These are phyloP conservation scores for Luffa acutangula DNA, from an alignment of 306 rosid genomes.

Conservation along the genomic window DNA sequence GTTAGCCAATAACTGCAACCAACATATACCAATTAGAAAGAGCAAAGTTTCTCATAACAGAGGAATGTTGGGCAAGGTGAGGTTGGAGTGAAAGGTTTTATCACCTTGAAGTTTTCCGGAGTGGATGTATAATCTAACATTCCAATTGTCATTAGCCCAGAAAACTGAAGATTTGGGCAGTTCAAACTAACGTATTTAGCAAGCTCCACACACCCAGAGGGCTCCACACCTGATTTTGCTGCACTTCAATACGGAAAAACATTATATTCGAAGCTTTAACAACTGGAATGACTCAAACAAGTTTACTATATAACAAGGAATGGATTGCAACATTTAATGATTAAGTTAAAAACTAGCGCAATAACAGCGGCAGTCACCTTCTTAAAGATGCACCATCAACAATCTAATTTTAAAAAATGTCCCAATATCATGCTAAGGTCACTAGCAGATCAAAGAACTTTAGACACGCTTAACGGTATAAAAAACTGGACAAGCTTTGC, in stretches of 20 bases:
- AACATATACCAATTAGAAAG: constrained; percentile 11
- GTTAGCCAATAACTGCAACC: constrained; percentile 44
- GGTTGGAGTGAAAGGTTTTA: neutral
- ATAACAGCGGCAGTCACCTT: neutral
- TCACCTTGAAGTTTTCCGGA: constrained; percentile 89
- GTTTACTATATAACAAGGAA: neutral
- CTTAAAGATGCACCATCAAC: neutral
- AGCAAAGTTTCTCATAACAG: constrained; percentile 5
- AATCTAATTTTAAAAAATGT: neutral
- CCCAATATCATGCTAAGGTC: neutral
- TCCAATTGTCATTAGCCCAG: constrained; percentile 92
- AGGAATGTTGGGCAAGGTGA: neutral
- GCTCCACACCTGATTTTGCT: constrained; percentile 92
- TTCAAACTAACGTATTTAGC: constrained; percentile 54
- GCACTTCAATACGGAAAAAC: constrained; percentile 8
- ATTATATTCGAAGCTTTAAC: neutral
- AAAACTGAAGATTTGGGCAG: constrained; percentile 74
- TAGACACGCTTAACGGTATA: neutral
- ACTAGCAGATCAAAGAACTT: neutral
- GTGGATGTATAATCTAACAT: constrained; percentile 84
- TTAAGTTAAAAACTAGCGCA: neutral
- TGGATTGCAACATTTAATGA: neutral
- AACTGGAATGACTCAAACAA: neutral
- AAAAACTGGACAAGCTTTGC: neutral
- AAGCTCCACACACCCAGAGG: constrained; percentile 59